Evolutionary conservation across 1,284 basidiomycete genomes (phyloP), one percentile per base, ranked within the genome.

Genomic region (Prillingera fragicola): DNA sequence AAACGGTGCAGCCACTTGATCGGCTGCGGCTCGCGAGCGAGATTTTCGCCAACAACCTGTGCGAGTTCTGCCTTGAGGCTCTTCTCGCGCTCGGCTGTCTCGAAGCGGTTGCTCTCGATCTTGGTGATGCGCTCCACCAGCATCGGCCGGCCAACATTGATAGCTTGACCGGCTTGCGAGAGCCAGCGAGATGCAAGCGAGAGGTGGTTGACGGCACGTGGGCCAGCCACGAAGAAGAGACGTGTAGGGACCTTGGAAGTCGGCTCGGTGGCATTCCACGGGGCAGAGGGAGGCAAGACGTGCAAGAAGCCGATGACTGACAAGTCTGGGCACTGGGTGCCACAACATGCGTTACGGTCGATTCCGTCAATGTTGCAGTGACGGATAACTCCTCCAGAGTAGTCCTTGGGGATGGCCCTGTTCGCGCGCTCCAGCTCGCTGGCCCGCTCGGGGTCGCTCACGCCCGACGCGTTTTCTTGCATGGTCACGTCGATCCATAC

Each of bases 281-380:
- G 79, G 14, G 69, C 60, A 0, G 64, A 48, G 1, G 70, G 70
- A 12, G 69, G 67, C 17, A 72, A 48, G 41, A 72, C 50, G 48
- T 73, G 72, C 12, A 74, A 59, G 38, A 58, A 53, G 4, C 52
- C 49, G 27, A 67, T 54, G 33, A 66, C 45, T 26, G 62, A 59
- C 8, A 74, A 55, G 23, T 50, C 45, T 3, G 69, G 65, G 15
- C 63, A 44, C 68, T 91, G 88, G 5, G 87, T 91, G 8, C 88
- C 88, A 55, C 88, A 91, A 69, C 87, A 92, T 45, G 67, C 85
- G 65, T 84, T 88, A 29, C 81, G 77, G 65, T 90, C 87, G 13
- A 88, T 75, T 7, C 80, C 80, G 45, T 88, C 83, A 41, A 92
- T 91, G 32, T 83, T 76, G 26, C 89, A 80, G 14, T 85, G 80